Evolutionary conservation across 2,329 filamentous ascomycete species (phyloP).

Genomic region (Diaporthe sp.): DNA sequence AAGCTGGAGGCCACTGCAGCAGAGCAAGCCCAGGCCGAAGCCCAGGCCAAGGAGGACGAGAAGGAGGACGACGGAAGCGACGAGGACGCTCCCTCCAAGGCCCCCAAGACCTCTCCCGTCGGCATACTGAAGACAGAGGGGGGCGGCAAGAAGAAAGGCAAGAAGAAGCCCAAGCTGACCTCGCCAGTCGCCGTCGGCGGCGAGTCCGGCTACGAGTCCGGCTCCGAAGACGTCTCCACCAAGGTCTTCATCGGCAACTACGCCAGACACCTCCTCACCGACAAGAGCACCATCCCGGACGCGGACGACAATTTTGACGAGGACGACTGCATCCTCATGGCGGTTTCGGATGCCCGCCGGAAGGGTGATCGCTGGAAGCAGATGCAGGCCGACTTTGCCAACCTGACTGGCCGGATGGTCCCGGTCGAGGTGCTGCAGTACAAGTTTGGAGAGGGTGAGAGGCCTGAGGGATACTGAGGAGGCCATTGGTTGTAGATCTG

Average conservation of each 20-base stretch:
- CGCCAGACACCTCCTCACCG: constrained; percentile 1
- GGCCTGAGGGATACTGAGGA: constrained; percentile 37
- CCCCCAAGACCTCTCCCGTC: neutral
- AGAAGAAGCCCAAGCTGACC: constrained; percentile 37
- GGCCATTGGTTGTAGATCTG: neutral
- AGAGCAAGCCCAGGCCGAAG: constrained; percentile 30
- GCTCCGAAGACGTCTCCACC: constrained; percentile 38
- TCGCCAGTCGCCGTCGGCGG: constrained; percentile 44
- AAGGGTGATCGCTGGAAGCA: constrained; percentile 55
- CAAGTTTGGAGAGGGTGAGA: constrained; percentile 52
- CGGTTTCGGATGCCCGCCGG: constrained; percentile 51
- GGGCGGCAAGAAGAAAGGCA: constrained; percentile 13
- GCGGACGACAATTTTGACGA: constrained; percentile 39
- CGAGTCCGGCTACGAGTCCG: constrained; percentile 49
- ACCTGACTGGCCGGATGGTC: constrained; percentile 58
- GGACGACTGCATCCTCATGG: constrained; percentile 50
- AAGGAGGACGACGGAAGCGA: neutral
- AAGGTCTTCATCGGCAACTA: constrained; percentile 39
- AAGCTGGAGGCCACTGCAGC: constrained; percentile 20
- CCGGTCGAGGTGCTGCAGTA: constrained; percentile 54
- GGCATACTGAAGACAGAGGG: neutral
- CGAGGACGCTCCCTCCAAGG: constrained; percentile 17
- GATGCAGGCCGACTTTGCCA: constrained; percentile 60
- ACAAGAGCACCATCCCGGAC: constrained; percentile 29
- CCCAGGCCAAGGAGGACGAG: neutral